Base-by-base conservation (phyloP, 2,329 filamentous ascomycete species). In the Fusarium udum region DNA sequence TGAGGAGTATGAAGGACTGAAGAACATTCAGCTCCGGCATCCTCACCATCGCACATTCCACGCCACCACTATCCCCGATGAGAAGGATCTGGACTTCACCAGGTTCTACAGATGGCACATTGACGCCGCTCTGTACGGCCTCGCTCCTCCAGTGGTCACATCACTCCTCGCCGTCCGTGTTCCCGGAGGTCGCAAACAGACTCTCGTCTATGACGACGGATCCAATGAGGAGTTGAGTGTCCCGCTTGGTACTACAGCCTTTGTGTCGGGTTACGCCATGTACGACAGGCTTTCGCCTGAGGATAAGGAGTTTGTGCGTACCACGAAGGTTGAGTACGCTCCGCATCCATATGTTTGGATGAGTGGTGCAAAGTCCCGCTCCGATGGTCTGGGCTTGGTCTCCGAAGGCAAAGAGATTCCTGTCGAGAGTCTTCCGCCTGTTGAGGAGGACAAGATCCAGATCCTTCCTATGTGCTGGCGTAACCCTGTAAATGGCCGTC, bases 271-370 rank as follows among this genome's bases (percentile, higher is more conserved):
- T 4, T 91, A 93, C 79, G 85, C 86, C 42, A 93, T 93, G 89
- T 94, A 90, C 81, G 88, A 93, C 55, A 79, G 87, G 18, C 86
- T 95, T 15, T 91, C 88, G 20, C 85, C 88, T 2, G 86, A 87
- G 48, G 92, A 94, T 77, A 88, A 93, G 80, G 86, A 87, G 49
- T 93, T 95, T 74, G 92, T 87, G 4, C 87, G 90, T 57, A 88
- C 85, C 10, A 92, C 91, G 26, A 89, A 86, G 65, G 87, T 94
- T 51, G 92, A 95, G 81, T 95, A 95, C 78, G 92, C 92, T 0
- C 87, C 93, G 6, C 93, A 95, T 75, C 93, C 93, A 10, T 95
- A 95, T 81, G 89, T 95, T 70, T 95, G 93, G 93, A 95, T 95
- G 92, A 90, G 87, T 65, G 80, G 85, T 31, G 91, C 92, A 51